A percentile compares a stretch with the other conserved stretches of the same genome.
Evolutionary conservation across 1,284 basidiomycete genomes (phyloP).

Genomic region (Pterulicium gracile): DNA sequence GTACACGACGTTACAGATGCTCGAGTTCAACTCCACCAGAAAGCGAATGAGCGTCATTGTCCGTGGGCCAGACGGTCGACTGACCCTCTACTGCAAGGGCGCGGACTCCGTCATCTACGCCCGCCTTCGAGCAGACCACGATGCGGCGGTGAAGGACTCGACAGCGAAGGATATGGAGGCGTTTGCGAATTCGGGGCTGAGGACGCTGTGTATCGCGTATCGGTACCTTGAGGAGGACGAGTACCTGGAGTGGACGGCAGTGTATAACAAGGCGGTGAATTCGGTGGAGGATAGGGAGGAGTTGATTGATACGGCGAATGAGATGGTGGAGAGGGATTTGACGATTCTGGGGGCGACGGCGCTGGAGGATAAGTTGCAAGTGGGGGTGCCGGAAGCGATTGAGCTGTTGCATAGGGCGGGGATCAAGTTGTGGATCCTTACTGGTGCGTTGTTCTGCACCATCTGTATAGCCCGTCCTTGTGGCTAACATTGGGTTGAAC

Average conservation of each 20-base stretch:
- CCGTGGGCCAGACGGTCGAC: conserved; percentile 69
- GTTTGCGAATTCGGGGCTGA: conserved; percentile 87
- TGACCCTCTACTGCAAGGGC: conserved; percentile 91
- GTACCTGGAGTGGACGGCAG: conserved; percentile 73
- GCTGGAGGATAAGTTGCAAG: conserved; percentile 94
- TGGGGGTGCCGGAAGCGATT: conserved; percentile 94
- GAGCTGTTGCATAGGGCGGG: conserved; percentile 86
- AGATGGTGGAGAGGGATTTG: conserved; percentile 76
- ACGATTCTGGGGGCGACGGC: conserved; percentile 89
- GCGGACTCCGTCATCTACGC: conserved; percentile 93
- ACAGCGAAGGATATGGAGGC: conserved; percentile 84
- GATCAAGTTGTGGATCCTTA: conserved; percentile 96
- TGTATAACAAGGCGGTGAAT: conserved; percentile 74
- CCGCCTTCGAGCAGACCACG: conserved; percentile 68
- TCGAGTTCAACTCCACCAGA: conserved; percentile 90
- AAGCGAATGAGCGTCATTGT: conserved; percentile 93
- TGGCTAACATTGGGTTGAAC: conserved; percentile 10
- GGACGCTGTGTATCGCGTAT: conserved; percentile 88
- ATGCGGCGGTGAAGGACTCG: conserved; percentile 61
- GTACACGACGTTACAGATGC: conserved; percentile 69
- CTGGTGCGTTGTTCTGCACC: conserved; percentile 38
- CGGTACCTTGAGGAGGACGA: conserved; percentile 75
- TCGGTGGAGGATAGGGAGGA: conserved; percentile 77
- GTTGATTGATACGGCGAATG: conserved; percentile 82
- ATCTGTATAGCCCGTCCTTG: conserved; percentile 3